Percentiles rank a stretch among this genome's conserved stretches.
phyloP scores from a whole-genome alignment of 164 flowering plant genomes.

The Cinnamomum micranthum region DNA sequence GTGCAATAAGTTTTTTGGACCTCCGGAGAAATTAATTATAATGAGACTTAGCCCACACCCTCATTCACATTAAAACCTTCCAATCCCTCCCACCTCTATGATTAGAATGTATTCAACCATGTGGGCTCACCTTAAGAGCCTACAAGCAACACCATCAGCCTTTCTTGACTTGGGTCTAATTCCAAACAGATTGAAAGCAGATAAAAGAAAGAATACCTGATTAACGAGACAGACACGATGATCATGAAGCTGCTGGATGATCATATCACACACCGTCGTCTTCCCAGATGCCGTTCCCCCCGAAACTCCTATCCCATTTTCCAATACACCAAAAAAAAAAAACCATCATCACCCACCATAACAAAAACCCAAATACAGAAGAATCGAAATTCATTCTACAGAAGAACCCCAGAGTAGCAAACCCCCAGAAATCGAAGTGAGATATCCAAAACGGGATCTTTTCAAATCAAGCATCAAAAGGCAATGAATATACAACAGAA shows the following conservation, averaged over 20 bases:
- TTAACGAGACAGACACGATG: slow-evolving; percentile 93
- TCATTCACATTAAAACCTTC: no score
- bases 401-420: neutral
- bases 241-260: slow-evolving; percentile 96
- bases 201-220: slow-evolving; percentile 47
- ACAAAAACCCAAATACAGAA: neutral
- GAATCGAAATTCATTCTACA: neutral
- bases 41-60: no score
- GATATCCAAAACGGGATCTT: no score
- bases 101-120: no score
- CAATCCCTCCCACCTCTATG: no score
- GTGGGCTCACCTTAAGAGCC: no score
- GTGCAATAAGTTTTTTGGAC: no score
- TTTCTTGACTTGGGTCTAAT: neutral
- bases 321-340: neutral
- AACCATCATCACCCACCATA: neutral
- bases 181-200: neutral
- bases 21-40: no score
- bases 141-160: no score
- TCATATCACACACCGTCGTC: slow-evolving; percentile 96
- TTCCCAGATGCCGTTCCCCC: slow-evolving; percentile 99
- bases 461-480: no score
- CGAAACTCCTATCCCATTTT: slow-evolving; percentile 61
- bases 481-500: neutral
- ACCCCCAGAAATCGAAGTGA: neutral